Conservation (phyloP, 257 asterid species). For the Rhazya stricta region DNA sequence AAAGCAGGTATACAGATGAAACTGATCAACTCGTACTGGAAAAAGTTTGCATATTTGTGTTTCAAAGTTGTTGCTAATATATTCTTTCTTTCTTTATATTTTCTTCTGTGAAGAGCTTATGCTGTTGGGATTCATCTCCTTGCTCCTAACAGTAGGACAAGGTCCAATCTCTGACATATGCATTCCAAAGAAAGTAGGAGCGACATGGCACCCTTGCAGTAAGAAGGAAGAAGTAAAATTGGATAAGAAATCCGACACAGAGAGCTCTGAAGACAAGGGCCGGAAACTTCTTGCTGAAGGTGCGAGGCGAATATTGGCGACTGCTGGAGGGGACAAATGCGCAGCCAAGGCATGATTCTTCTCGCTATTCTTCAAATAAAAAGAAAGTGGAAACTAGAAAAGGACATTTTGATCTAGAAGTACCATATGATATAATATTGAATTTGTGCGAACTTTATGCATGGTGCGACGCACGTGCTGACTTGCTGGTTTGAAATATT, state of each 20-base stretch:
- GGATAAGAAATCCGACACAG: not conserved
- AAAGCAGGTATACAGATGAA: constrained; percentile 50
- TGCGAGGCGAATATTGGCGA: constrained; percentile 56
- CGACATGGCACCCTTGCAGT: constrained; percentile 83
- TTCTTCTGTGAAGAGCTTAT: constrained; percentile 49
- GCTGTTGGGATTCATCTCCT: constrained; percentile 87
- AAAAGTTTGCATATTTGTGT: not conserved
- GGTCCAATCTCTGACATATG: constrained; percentile 58
- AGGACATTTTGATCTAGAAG: not conserved
- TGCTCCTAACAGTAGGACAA: constrained; percentile 70
- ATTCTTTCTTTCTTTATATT: not conserved
- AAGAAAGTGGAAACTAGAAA: not conserved
- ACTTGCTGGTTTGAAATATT: too few species aligned
- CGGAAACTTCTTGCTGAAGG: constrained; percentile 42
- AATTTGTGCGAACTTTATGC: not conserved
- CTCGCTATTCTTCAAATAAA: not conserved
- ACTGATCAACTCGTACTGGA: not conserved
- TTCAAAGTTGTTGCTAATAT: not conserved
- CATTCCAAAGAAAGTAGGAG: constrained; percentile 42
- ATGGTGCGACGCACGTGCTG: not conserved
- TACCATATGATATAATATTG: not conserved
- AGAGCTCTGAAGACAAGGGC: constrained; percentile 30
- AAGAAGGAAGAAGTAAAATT: constrained; percentile 34
- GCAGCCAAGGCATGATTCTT: constrained; percentile 43
- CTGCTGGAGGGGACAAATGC: constrained; percentile 52